phyloP scores from a whole-genome alignment of 1,139 yeast genomes.

The Kurtzmaniella quercitrusa region DNA sequence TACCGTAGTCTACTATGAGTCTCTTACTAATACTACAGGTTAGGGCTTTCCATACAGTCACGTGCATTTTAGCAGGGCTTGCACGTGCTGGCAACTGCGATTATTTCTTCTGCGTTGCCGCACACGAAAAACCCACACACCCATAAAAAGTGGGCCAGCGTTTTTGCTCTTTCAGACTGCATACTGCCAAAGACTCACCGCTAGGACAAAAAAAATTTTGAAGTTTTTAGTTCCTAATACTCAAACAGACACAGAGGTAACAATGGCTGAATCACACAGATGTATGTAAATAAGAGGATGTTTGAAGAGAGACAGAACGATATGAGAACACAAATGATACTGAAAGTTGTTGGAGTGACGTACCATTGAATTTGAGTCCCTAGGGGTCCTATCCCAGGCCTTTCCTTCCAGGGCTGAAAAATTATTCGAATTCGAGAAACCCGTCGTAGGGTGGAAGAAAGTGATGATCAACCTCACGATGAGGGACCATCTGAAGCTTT shows the following conservation, averaged over 20 bases:
- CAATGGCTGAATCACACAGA: constrained; percentile 98
- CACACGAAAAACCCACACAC: neutral
- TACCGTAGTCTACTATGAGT: too few species aligned
- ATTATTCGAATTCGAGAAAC: neutral
- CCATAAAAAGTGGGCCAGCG: constrained; percentile 1
- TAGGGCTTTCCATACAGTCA: constrained; percentile 1
- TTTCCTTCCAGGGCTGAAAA: constrained; percentile 3
- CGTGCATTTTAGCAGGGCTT: constrained; percentile 3
- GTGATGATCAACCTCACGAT: neutral
- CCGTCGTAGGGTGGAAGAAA: neutral
- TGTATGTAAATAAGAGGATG: constrained; percentile 50
- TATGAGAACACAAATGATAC: neutral
- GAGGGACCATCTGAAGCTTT: neutral
- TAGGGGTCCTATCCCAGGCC: too few species aligned
- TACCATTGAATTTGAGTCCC: constrained; percentile 9
- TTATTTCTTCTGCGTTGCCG: neutral
- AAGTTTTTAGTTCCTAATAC: constrained; percentile 6
- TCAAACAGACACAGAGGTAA: constrained; percentile 13
- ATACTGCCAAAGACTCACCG: constrained; percentile 3
- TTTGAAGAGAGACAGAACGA: neutral
- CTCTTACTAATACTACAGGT: too few species aligned
- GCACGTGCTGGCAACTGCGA: constrained; percentile 2
- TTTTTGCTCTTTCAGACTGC: constrained; percentile 2
- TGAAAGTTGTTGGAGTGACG: neutral
- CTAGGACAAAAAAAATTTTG: constrained; percentile 12